phyloP scores from a whole-genome alignment of 2,329 filamentous ascomycete genomes.

The Aureobasidium sp. region DNA sequence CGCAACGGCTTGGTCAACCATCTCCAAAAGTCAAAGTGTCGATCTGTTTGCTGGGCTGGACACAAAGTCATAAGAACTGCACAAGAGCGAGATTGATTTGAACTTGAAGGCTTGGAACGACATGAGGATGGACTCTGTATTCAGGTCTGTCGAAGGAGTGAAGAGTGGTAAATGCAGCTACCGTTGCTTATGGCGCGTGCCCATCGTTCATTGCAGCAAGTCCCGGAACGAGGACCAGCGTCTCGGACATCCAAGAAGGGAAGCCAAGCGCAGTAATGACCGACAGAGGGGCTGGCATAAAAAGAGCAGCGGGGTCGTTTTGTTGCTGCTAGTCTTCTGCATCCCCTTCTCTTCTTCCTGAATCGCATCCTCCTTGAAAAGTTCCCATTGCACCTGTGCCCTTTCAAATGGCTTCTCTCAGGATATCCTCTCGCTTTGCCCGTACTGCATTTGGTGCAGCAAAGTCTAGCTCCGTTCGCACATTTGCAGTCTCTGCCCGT shows the following conservation, averaged over 20 bases:
- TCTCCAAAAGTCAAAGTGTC: background rate
- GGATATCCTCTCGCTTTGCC: background rate
- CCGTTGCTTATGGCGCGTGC: background rate
- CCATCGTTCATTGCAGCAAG: background rate
- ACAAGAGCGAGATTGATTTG: background rate
- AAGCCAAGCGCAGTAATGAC: background rate
- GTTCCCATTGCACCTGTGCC: no score
- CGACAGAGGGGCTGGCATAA: background rate
- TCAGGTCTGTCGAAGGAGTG: background rate
- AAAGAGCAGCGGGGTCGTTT: background rate
- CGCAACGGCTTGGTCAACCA: background rate
- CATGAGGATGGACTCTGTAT: no score
- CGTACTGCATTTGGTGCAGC: background rate
- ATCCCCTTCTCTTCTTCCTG: background rate
- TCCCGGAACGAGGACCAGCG: background rate
- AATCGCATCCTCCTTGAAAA: background rate
- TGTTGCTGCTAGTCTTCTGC: background rate
- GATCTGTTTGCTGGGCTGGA: background rate
- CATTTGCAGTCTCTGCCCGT: background rate
- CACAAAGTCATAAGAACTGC: background rate
- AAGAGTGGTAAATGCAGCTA: background rate
- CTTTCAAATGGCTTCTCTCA: background rate
- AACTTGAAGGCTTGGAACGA: background rate
- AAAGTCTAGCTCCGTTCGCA: background rate
- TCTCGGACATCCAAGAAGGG: slow-evolving; percentile 7